A percentile compares a stretch with the other conserved stretches of the same genome.
Evolutionary conservation across 768 basidiomycete species (phyloP).

Genomic region (Suillus sp.): DNA sequence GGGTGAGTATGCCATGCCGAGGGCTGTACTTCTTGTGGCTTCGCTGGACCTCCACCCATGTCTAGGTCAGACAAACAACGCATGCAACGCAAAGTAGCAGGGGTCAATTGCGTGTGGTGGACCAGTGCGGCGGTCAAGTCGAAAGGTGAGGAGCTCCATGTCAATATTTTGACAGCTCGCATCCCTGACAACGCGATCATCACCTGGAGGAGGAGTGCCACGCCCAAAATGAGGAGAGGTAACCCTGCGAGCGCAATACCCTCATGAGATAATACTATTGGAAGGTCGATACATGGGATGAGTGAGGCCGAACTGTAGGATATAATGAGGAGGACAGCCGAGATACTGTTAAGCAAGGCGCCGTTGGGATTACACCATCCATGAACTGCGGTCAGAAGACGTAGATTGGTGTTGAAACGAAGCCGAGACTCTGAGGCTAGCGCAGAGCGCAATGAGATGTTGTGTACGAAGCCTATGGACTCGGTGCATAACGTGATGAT

Average conservation of each 20-base stretch:
- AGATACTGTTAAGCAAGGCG: slow-evolving; percentile 21
- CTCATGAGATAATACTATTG: no score
- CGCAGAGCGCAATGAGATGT: slow-evolving; percentile 29
- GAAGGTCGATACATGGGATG: not conserved
- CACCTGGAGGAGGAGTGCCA: slow-evolving; percentile 14
- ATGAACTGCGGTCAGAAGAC: slow-evolving; percentile 25
- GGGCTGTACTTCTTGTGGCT: not conserved
- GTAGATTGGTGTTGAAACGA: no score
- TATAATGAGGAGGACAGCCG: no score
- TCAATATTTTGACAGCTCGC: no score
- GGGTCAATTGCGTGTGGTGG: no score
- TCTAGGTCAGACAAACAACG: not conserved
- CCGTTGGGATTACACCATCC: slow-evolving; percentile 28
- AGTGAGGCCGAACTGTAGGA: slow-evolving; percentile 32
- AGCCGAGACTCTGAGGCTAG: slow-evolving; percentile 30
- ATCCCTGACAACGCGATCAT: not conserved
- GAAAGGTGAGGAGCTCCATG: no score
- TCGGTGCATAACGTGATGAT: slow-evolving; percentile 32
- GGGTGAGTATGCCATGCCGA: no score
- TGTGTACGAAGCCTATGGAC: no score
- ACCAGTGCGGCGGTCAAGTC: no score
- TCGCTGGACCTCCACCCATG: not conserved
- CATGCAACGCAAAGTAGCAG: not conserved
- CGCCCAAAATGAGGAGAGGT: not conserved
- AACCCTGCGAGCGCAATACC: not conserved